Conservation (phyloP, 257 asterid species). For the Solanum medicagineum region DNA sequence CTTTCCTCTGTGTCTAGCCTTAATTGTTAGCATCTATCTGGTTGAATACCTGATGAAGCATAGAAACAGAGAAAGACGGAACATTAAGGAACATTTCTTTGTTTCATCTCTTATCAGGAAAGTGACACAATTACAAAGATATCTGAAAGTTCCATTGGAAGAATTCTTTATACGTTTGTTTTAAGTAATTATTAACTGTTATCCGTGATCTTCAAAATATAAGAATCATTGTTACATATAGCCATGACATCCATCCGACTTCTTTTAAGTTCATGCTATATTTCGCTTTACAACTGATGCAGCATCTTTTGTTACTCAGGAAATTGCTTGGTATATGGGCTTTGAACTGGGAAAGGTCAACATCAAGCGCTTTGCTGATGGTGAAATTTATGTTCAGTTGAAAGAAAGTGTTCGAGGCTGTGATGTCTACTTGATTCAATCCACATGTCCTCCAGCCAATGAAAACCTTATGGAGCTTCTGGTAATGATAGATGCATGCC, state of each 20-base stretch:
- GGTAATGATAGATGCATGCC: slow-evolving; percentile 89
- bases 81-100: not conserved
- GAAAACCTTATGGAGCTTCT: slow-evolving; percentile 92
- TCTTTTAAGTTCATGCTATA: not conserved
- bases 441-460: slow-evolving; percentile 85
- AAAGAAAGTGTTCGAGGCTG: slow-evolving; percentile 97
- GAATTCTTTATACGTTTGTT: not conserved
- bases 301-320: slow-evolving; percentile 24
- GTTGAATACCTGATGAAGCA: not conserved
- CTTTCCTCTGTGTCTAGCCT: not conserved
- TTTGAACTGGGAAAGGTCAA: slow-evolving; percentile 54
- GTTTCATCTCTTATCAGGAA: not conserved
- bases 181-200: not conserved
- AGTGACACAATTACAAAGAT: not conserved
- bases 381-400: slow-evolving; percentile 86
- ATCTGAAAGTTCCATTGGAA: not conserved
- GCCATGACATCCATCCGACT: not conserved
- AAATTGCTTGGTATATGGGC: slow-evolving; percentile 94
- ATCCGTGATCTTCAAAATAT: not conserved
- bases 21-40: not conserved
- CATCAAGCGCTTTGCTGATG: slow-evolving; percentile 82
- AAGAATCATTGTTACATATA: not conserved
- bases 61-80: not conserved
- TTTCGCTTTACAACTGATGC: not conserved
- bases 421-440: slow-evolving; percentile 70